These are phyloP conservation scores for Dichotomocladium elegans DNA, from an alignment of 371 early-diverging fungal genomes.

Conservation along the genomic window DNA sequence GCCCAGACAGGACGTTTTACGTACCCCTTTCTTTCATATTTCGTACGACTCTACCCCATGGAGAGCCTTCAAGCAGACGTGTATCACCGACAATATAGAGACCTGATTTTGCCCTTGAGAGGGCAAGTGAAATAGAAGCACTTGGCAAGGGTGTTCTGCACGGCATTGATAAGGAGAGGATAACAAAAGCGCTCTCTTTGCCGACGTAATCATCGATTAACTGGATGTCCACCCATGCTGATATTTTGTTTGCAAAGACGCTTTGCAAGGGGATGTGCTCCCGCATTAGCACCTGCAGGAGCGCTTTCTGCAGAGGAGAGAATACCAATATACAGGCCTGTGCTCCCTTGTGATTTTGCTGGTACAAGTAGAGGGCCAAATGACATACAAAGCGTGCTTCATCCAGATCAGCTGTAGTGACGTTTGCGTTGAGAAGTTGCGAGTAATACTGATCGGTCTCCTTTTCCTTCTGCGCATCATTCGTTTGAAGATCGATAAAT, in stretches of 20 bases:
- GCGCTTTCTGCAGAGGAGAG: slow-evolving; percentile 15
- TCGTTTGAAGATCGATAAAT: slow-evolving; percentile 17
- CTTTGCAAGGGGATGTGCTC: slow-evolving; percentile 18
- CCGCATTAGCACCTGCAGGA: slow-evolving; percentile 13
- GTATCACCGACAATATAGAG: slow-evolving; percentile 36
- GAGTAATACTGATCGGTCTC: neutral
- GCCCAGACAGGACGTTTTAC: neutral
- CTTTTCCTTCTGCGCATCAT: neutral
- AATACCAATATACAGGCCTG: slow-evolving; percentile 19
- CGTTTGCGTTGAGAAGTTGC: neutral
- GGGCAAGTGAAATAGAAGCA: slow-evolving; percentile 16
- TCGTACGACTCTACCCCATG: slow-evolving; percentile 22
- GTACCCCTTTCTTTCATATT: slow-evolving; percentile 23
- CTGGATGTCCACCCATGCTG: slow-evolving; percentile 10
- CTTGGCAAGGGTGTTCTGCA: slow-evolving; percentile 2
- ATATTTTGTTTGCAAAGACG: slow-evolving; percentile 1
- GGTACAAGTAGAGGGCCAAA: slow-evolving; percentile 31
- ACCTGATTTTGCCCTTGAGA: slow-evolving; percentile 37
- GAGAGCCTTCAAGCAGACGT: neutral
- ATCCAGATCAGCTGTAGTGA: slow-evolving; percentile 18
- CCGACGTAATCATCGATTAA: slow-evolving; percentile 19
- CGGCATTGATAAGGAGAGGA: slow-evolving; percentile 27
- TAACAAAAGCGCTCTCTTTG: slow-evolving; percentile 18
- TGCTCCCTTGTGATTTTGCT: slow-evolving; percentile 19
- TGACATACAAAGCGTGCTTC: slow-evolving; percentile 28